These are phyloP conservation scores for Hordeum vulgare DNA, from an alignment of 176 grass and related monocot genomes.

Conservation along the genomic window MorexV3_pseudomolecules_assembly NC_058522.1:343623561-343624060, in stretches of 20 bases:
- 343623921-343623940: too few species aligned
- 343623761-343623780: background rate
- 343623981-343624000: background rate
- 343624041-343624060: constrained; percentile 18
- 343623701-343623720: too few species aligned
- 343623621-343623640: too few species aligned
- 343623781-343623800: background rate
- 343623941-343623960: background rate
- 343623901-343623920: background rate
- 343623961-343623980: background rate
- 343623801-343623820: background rate
- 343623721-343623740: too few species aligned
- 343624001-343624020: background rate
- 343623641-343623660: too few species aligned
- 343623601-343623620: too few species aligned
- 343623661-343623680: too few species aligned
- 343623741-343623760: too few species aligned
- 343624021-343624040: background rate
- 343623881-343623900: background rate
- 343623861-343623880: background rate
- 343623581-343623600: too few species aligned
- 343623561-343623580: too few species aligned
- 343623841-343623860: background rate
- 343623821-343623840: background rate
- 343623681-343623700: too few species aligned